Base-by-base conservation (phyloP, 441 rosid genomes). In the Heliophila coronopifolia region DNA sequence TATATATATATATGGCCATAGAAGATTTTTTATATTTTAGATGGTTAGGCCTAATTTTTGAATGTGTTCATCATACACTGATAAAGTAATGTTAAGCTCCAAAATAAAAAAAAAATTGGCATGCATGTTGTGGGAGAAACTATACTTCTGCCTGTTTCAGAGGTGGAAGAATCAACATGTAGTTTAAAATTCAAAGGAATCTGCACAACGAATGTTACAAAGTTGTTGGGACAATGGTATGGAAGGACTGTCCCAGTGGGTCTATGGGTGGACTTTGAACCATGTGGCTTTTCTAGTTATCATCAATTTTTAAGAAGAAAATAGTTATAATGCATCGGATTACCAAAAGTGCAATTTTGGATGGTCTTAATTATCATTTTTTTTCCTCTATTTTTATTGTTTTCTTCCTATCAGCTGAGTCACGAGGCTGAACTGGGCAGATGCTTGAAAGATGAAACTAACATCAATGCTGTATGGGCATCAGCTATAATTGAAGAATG, bases 381-480 rank as follows among this genome's bases (percentile, higher is more conserved):
- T 18, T 42, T 40, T 2, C 58, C 18, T 41, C 7, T 22, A 0
- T 13, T 32, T 65, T 28, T 67, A 31, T 49, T 41, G 14, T 2
- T 59, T 14, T 51, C 76, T 44, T 68, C 47, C 72, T 52, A 44
- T 64, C 83, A 87, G 98, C 63, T 81, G 75, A 77, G 76, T 65
- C 58, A 56, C 63, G 65, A 73, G 58, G 18, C 67, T 58, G 72
- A 71, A 69, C 67, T 51, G 65, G 68, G 61, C 61, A 50, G 30
- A 72, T 63, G 61, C 52, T 16, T 75, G 67, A 70, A 59, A 68
- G 73, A 77, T 61, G 46, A 49, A 60, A 66, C 78, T 43, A 92
- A 81, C 50, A 81, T 92, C 50, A 92, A 92, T 72, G 73, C 76
- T 56, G 77, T 87, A 47, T 92, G 98, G 98, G 86, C 98, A 28